These are phyloP conservation scores for Camptophora hylomeconis DNA, from an alignment of 2,329 filamentous ascomycete species.

Conservation along the genomic window DNA sequence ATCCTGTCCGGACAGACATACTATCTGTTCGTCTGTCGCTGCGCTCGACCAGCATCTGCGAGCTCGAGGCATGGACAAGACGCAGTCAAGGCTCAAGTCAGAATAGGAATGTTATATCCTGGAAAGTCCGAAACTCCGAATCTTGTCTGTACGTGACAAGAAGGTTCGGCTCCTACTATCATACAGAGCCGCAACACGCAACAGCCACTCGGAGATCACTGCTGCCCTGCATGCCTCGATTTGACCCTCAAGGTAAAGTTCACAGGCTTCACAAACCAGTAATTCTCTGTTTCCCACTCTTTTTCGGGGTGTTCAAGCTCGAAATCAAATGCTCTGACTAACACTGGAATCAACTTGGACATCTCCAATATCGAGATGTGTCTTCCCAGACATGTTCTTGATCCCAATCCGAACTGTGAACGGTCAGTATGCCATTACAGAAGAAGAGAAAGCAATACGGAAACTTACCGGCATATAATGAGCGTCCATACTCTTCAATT, in stretches of 20 bases:
- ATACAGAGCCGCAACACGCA: too few species aligned
- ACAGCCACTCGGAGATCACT: neutral
- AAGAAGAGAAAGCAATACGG: too few species aligned
- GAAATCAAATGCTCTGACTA: slow-evolving; percentile 15
- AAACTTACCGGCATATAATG: slow-evolving; percentile 27
- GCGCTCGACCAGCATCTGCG: too few species aligned
- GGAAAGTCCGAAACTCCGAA: too few species aligned
- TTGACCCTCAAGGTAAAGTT: slow-evolving; percentile 26
- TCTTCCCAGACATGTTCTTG: slow-evolving; percentile 27
- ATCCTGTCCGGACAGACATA: too few species aligned
- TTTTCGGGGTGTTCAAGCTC: slow-evolving; percentile 11
- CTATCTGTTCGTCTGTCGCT: too few species aligned
- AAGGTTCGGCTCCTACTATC: too few species aligned
- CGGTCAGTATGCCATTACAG: slow-evolving; percentile 29
- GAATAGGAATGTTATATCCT: too few species aligned
- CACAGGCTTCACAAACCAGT: slow-evolving; percentile 18
- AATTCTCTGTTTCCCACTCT: slow-evolving; percentile 14
- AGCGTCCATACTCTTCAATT: slow-evolving; percentile 23
- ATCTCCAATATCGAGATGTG: slow-evolving; percentile 20
- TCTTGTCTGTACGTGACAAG: too few species aligned
- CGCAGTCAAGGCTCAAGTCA: too few species aligned
- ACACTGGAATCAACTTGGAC: slow-evolving; percentile 19
- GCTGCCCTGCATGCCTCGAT: neutral
- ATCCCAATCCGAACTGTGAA: slow-evolving; percentile 23
- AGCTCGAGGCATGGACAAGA: too few species aligned